Percentiles rank a stretch among this genome's conserved stretches.
These are phyloP conservation scores for Neopestalotiopsis rosae DNA, from an alignment of 2,329 filamentous ascomycete species.

Conservation along the genomic window DNA sequence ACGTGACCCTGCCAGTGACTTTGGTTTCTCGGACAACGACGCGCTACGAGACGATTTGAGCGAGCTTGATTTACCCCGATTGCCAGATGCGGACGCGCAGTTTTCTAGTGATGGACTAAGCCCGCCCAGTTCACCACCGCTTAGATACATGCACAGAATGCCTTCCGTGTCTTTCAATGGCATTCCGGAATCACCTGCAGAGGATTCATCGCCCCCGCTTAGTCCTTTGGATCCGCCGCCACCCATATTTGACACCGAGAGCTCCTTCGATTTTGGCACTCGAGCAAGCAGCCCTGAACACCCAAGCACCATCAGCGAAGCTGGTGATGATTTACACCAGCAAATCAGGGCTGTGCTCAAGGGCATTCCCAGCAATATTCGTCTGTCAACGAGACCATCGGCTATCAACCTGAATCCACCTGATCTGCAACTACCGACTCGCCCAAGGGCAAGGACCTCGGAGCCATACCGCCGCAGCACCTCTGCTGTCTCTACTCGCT, in stretches of 20 bases:
- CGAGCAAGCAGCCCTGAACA: conserved; percentile 40
- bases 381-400: conserved; percentile 64
- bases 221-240: conserved; percentile 48
- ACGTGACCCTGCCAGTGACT: conserved; percentile 30
- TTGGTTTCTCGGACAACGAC: conserved; percentile 44
- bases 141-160: conserved; percentile 42
- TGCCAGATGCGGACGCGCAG: conserved; percentile 36
- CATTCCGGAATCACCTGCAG: conserved; percentile 47
- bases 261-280: conserved; percentile 42
- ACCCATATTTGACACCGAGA: conserved; percentile 53
- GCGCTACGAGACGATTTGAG: conserved; percentile 47
- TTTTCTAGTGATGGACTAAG: conserved; percentile 45
- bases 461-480: conserved; percentile 52
- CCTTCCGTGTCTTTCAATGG: conserved; percentile 50
- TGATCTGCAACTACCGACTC: conserved; percentile 56
- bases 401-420: conserved; percentile 62
- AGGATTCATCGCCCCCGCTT: conserved; percentile 45
- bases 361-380: conserved; percentile 80
- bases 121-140: conserved; percentile 55
- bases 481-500: conserved; percentile 47
- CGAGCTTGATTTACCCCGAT: conserved; percentile 47
- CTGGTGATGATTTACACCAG: conserved; percentile 74
- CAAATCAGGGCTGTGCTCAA: conserved; percentile 82
- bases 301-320: conserved; percentile 37
- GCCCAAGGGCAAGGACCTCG: conserved; percentile 48